A percentile compares a stretch with the other conserved stretches of the same genome.
Evolutionary conservation across 371 early-diverging fungal species (phyloP).

Genomic region (Apophysomyces trapeziformis): DNA sequence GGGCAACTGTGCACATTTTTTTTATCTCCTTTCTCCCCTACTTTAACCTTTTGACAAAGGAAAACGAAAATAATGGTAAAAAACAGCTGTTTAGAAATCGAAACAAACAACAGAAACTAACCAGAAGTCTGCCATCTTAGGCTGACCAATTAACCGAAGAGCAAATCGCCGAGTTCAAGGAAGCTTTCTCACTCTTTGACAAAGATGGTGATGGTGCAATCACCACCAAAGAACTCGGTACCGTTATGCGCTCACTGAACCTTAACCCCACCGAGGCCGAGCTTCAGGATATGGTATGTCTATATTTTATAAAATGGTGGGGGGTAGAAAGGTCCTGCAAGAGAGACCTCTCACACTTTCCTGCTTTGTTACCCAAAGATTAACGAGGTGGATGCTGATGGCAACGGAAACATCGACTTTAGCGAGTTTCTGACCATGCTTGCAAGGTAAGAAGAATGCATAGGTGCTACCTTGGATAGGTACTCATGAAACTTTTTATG

Average conservation of each 20-base stretch:
- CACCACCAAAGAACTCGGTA: slow-evolving; percentile 84
- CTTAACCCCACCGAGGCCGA: slow-evolving; percentile 85
- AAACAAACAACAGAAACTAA: neutral
- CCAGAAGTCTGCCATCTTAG: slow-evolving; percentile 38
- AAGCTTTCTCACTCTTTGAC: slow-evolving; percentile 45
- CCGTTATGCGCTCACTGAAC: slow-evolving; percentile 92
- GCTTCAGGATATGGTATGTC: slow-evolving; percentile 74
- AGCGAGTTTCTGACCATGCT: slow-evolving; percentile 93
- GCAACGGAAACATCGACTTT: slow-evolving; percentile 93
- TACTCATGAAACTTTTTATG: neutral
- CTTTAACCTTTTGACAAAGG: neutral
- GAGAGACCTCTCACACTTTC: neutral
- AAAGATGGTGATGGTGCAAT: slow-evolving; percentile 93
- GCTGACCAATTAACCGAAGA: slow-evolving; percentile 92
- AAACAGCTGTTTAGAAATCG: neutral
- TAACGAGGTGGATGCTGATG: slow-evolving; percentile 92
- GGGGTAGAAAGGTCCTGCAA: neutral
- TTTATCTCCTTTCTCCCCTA: slow-evolving; percentile 3
- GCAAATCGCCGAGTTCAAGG: slow-evolving; percentile 84
- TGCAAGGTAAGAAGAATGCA: slow-evolving; percentile 58
- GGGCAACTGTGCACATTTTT: neutral
- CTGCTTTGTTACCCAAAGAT: slow-evolving; percentile 36
- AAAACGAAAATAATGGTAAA: neutral
- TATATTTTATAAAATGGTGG: too few species aligned
- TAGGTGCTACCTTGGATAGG: neutral